Evolutionary conservation across 768 basidiomycete genomes (phyloP), one percentile per base, ranked within the genome.

Genomic region (Boletus reticuloceps): DNA sequence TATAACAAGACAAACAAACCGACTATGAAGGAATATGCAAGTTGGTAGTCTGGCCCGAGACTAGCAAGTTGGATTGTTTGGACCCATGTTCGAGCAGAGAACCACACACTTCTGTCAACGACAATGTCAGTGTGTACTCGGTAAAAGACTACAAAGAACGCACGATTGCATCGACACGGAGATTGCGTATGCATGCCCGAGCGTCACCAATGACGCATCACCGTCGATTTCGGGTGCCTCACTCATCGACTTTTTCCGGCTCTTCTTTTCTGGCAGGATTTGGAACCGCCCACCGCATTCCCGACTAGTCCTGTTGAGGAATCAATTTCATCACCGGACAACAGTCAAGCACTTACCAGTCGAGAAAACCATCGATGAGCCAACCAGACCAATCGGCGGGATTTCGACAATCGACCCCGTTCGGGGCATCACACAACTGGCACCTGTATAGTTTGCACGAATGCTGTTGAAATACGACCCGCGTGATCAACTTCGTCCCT

Each of bases 1-100:
- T 11, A 90, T 74, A 29, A 5, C 22, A 13, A 14, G 5, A 17
- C 9, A 7, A 0, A 59, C 64, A 1, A 7, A 66, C 65, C 41
- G 52, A 39, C 65, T 67, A 29, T 29, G 6, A 42, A 40, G 16
- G 25, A 9, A 53, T 13, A 5, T 2, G 27, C 27, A 29, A 1
- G 27, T n/a, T n/a, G n/a, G n/a, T n/a, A n/a, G n/a, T n/a, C n/a
- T n/a, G n/a, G n/a, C n/a, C n/a, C n/a, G n/a, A n/a, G n/a, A n/a
- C n/a, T n/a, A n/a, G n/a, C n/a, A n/a, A n/a, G n/a, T 29, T 29
- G 1, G 17, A 39, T 14, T 16, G 9, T 29, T 16, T 39, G 17
- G n/a, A 39, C 8, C 17, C 19, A 39, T 10, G n/a, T 25, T 12
- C 6, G 5, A 31, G 19, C 40, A 41, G 14, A 46, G 39, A 32